phyloP scores from a whole-genome alignment of 2,329 filamentous ascomycete genomes.

The Truncatella angustata region DNA sequence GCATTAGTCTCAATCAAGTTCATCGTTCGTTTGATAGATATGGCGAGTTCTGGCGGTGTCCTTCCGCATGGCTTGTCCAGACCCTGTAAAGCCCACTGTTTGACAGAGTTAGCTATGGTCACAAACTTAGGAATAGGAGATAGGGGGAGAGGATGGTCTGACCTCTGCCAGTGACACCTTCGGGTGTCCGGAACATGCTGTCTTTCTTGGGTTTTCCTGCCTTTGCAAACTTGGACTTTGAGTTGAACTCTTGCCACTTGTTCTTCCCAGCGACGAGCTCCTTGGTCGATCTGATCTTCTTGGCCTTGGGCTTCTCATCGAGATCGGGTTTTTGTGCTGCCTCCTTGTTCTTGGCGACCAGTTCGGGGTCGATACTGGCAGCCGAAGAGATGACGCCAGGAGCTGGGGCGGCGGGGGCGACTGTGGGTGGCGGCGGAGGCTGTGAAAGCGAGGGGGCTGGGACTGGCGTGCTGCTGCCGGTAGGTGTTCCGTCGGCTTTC shows the following conservation, averaged over 20 bases:
- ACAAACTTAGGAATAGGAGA: no score
- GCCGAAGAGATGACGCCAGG: constrained; percentile 53
- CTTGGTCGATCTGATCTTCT: constrained; percentile 88
- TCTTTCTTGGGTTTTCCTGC: constrained; percentile 68
- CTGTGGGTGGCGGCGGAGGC: constrained; percentile 21
- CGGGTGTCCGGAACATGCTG: constrained; percentile 94
- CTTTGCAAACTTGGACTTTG: constrained; percentile 71
- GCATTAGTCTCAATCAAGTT: constrained; percentile 64
- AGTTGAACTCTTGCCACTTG: constrained; percentile 92
- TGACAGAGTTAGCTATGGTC: no score
- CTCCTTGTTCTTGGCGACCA: constrained; percentile 49
- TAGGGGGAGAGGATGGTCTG: constrained; percentile 24
- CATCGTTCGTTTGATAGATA: constrained; percentile 76
- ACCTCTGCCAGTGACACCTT: constrained; percentile 85
- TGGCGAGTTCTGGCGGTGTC: constrained; percentile 80
- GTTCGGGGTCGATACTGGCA: constrained; percentile 56
- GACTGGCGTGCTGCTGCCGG: constrained; percentile 36
- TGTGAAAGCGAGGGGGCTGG: constrained; percentile 33
- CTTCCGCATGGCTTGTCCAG: constrained; percentile 93
- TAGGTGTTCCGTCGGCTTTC: constrained; percentile 77
- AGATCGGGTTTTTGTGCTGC: constrained; percentile 60
- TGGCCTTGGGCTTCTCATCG: constrained; percentile 76
- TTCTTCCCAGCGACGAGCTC: constrained; percentile 87
- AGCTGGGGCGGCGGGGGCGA: constrained; percentile 31
- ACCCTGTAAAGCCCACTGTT: constrained; percentile 96